phyloP scores from a whole-genome alignment of 2,329 filamentous ascomycete species.

The Xylaria sp. region DNA sequence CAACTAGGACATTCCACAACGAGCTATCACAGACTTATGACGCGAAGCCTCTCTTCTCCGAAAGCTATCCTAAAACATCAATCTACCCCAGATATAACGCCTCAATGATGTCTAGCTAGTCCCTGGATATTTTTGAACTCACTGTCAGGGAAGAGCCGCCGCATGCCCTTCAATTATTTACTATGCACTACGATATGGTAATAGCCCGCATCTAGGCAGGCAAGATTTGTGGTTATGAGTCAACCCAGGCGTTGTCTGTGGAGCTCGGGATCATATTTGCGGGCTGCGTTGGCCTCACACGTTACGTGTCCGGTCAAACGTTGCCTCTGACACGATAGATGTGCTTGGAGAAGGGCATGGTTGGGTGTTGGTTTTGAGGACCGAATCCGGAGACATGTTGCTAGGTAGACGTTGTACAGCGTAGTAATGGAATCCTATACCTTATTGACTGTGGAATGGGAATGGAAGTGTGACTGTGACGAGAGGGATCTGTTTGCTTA shows the following conservation, averaged over 20 bases:
- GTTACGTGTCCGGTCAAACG: neutral
- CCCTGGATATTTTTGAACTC: too few species aligned
- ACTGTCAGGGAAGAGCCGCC: too few species aligned
- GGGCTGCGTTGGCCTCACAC: neutral
- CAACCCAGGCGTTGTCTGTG: too few species aligned
- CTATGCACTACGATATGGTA: neutral
- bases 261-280: neutral
- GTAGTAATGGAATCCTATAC: too few species aligned
- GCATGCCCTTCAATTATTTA: too few species aligned
- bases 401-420: neutral
- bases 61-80: neutral
- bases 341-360: neutral
- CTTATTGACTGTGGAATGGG: too few species aligned
- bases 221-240: neutral
- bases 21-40: neutral
- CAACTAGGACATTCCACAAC: neutral
- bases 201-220: neutral
- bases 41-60: neutral
- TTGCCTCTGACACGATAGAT: neutral
- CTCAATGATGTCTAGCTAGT: neutral
- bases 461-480: neutral
- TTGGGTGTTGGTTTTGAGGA: neutral
- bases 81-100: neutral
- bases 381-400: neutral
- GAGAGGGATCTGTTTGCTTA: neutral